Conservation (phyloP, 2,329 filamentous ascomycete genomes). For the Penicillium sp. region DNA sequence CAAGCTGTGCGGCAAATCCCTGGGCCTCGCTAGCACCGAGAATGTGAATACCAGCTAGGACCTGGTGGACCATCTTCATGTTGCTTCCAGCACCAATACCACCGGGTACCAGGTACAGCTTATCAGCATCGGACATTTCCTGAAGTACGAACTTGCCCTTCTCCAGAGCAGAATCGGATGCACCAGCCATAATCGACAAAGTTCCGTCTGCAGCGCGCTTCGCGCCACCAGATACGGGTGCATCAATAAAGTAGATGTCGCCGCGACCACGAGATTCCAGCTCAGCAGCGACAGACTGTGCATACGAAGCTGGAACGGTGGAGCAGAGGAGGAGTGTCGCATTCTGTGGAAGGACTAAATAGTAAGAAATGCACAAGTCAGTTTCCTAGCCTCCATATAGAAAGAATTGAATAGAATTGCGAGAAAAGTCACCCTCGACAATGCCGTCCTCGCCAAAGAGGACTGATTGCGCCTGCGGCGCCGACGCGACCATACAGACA, state of each 20-base stretch:
- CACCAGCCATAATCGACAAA: slow-evolving; percentile 75
- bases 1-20: slow-evolving; percentile 62
- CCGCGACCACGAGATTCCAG: slow-evolving; percentile 59
- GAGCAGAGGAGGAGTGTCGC: slow-evolving; percentile 70
- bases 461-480: slow-evolving; percentile 68
- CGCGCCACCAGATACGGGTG: slow-evolving; percentile 73
- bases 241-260: slow-evolving; percentile 71
- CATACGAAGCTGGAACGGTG: slow-evolving; percentile 70
- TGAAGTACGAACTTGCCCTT: slow-evolving; percentile 64
- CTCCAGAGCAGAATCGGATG: slow-evolving; percentile 59
- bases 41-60: slow-evolving; percentile 67
- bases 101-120: slow-evolving; percentile 66
- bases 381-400: too few species aligned
- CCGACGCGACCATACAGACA: slow-evolving; percentile 77
- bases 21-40: slow-evolving; percentile 63
- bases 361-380: neutral
- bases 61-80: slow-evolving; percentile 68
- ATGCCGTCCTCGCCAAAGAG: slow-evolving; percentile 65
- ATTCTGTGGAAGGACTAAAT: slow-evolving; percentile 55
- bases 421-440: slow-evolving; percentile 22
- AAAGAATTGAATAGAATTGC: neutral
- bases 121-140: slow-evolving; percentile 62
- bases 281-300: slow-evolving; percentile 62
- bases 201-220: slow-evolving; percentile 71
- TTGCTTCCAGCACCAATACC: slow-evolving; percentile 65